Percentiles rank a stretch among this genome's conserved stretches.
These are phyloP conservation scores for Pythium phragmitis DNA, from an alignment of 352 stramenopile genomes.

Conservation along the genomic window DNA sequence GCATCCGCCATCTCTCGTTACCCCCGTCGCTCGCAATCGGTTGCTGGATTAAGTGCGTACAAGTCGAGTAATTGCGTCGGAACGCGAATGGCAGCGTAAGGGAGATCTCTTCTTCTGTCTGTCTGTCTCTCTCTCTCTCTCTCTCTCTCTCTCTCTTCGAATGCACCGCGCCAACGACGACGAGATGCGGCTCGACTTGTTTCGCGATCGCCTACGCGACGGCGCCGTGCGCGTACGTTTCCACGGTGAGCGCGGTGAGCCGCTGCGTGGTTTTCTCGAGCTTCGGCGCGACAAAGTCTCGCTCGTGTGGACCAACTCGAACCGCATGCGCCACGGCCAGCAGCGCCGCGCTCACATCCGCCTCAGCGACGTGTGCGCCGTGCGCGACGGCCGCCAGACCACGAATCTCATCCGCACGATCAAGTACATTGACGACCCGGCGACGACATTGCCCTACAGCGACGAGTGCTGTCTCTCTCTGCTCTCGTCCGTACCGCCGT, in stretches of 20 bases:
- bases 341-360: constrained; percentile 32
- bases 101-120: too few species aligned
- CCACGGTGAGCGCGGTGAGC: constrained; percentile 51
- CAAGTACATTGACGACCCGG: constrained; percentile 58
- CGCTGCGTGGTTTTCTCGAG: constrained; percentile 49
- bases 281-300: constrained; percentile 65
- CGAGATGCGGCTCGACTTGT: constrained; percentile 35
- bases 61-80: constrained; percentile 8
- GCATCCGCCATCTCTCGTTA: neutral
- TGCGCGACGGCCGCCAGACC: constrained; percentile 69
- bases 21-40: neutral
- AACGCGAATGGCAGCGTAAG: neutral
- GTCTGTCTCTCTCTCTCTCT: constrained; percentile 3
- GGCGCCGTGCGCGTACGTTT: constrained; percentile 43
- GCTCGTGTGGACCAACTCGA: constrained; percentile 55
- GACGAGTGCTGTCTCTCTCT: constrained; percentile 77
- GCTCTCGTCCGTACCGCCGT: constrained; percentile 16
- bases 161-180: constrained; percentile 30
- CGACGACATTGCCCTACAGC: constrained; percentile 40
- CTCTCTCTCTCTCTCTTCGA: neutral
- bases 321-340: constrained; percentile 33
- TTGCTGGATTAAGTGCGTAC: constrained; percentile 1
- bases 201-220: constrained; percentile 68
- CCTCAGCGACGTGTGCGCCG: constrained; percentile 51
- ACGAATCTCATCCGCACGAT: constrained; percentile 82